Base-by-base conservation (phyloP, 2,329 filamentous ascomycete genomes). In the Aureobasidium sp. region DNA sequence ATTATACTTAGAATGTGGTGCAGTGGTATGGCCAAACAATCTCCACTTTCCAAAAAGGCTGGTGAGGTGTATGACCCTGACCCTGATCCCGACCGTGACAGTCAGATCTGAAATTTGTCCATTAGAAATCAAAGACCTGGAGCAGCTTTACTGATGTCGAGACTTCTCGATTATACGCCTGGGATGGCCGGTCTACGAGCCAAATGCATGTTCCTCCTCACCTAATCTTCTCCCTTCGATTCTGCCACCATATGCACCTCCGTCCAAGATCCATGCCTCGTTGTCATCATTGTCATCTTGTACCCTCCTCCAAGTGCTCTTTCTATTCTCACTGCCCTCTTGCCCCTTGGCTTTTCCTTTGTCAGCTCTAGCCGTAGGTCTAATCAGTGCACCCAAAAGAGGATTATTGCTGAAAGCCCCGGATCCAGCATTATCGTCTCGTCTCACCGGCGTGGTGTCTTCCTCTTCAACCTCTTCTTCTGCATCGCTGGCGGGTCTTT, bases 331-430 rank as follows among this genome's bases (percentile, higher is more conserved):
- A 5, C 53, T 65, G 48, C 58, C 69, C 25, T 65, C 67, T 45
- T 70, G 73, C 14, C 71, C 75, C 59, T 76, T 78, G 7, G 77
- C 82, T 68, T 86, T 84, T 4, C 78, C 82, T 66, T 82, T 82
- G 17, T 75, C 73, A 61, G 83, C 71, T 61, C 73, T 76, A 48
- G 77, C 78, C 2, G 86, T 82, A 0, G 88, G 88, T 66, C 83
- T 81, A 66, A 91, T 87, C 65, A 90, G 69, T 0, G 81, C 81
- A 2, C 83, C 83, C 14, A 90, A 74, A 34, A 90, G 72, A 1
- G 88, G 88, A 65, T 91, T 91, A 62, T 77, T 81, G 67, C 85
- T 87, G 68, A 89, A 90, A 2, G 83, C 83, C 1, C 86, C 78
- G 14, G 70, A 69, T 59, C 48, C 65, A 41, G 68, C 15, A 58